Conservation (phyloP, 2,329 filamentous ascomycete genomes). For the Camillea tinctor region DNA sequence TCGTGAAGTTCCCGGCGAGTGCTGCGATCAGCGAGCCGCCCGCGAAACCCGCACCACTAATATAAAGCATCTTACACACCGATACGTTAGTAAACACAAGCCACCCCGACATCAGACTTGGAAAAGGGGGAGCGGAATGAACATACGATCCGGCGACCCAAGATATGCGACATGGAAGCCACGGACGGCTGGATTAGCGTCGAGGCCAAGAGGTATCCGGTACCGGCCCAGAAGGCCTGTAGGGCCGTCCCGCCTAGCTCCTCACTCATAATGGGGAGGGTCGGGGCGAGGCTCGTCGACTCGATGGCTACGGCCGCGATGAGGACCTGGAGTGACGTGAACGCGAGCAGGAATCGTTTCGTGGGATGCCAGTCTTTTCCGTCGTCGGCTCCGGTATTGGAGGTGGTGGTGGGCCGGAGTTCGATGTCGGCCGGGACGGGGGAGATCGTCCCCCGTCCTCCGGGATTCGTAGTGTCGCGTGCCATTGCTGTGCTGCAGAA, state of each 20-base stretch:
- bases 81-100: neutral
- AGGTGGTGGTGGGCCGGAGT: neutral
- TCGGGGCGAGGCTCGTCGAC: constrained; percentile 63
- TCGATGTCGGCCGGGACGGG: neutral
- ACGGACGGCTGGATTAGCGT: constrained; percentile 55
- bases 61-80: constrained; percentile 11
- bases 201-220: constrained; percentile 65
- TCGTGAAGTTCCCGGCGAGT: constrained; percentile 39
- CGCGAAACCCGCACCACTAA: constrained; percentile 11
- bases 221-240: constrained; percentile 70
- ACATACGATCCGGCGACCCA: constrained; percentile 14
- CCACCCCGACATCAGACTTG: no score
- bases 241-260: constrained; percentile 53
- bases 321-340: constrained; percentile 51
- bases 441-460: no score
- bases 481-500: no score
- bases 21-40: constrained; percentile 19
- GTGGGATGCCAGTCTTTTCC: constrained; percentile 25
- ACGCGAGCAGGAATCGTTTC: constrained; percentile 45
- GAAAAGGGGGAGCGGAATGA: neutral
- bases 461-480: no score
- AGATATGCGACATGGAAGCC: constrained; percentile 16
- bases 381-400: neutral
- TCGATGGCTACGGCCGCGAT: constrained; percentile 64
- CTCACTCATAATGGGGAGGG: constrained; percentile 53